Evolutionary conservation across 1,139 yeast genomes (phyloP).

Genomic region (Pneumocystis wakefieldiae): DNA sequence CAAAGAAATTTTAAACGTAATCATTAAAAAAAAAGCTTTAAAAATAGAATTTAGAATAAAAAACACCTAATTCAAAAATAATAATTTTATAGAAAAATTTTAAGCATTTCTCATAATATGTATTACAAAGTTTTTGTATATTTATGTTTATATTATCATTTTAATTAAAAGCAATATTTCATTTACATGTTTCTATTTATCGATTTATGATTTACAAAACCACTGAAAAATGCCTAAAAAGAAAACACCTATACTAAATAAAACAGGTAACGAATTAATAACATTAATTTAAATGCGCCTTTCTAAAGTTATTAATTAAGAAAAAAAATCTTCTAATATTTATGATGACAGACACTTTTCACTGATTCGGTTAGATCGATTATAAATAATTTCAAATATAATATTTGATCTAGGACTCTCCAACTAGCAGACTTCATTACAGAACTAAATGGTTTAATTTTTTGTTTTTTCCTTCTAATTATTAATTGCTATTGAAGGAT

Average conservation of each 20-base stretch:
- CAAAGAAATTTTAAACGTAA: neutral
- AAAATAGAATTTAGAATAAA: neutral
- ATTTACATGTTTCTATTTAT: neutral
- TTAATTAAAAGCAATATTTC: neutral
- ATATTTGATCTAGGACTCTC: conserved; percentile 36
- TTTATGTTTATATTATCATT: neutral
- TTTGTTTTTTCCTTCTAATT: neutral
- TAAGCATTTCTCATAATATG: neutral
- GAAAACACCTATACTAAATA: neutral
- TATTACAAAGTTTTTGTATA: neutral
- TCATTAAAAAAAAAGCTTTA: neutral
- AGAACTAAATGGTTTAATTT: conserved; percentile 50
- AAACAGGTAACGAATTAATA: neutral
- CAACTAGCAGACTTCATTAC: conserved; percentile 96
- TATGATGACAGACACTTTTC: conserved; percentile 14
- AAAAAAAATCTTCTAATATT: conserved; percentile 11
- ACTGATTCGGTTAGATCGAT: conserved; percentile 8
- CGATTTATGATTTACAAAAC: neutral
- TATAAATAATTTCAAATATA: conserved; percentile 4
- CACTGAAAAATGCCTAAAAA: neutral
- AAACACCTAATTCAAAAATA: neutral
- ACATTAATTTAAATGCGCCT: neutral
- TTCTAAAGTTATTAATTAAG: conserved; percentile 1
- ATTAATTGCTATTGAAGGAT: conserved; percentile 16
- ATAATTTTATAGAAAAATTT: neutral